These are phyloP conservation scores for Pseudogymnoascus sp. DNA, from an alignment of 2,329 filamentous ascomycete species.

Conservation along the genomic window DNA sequence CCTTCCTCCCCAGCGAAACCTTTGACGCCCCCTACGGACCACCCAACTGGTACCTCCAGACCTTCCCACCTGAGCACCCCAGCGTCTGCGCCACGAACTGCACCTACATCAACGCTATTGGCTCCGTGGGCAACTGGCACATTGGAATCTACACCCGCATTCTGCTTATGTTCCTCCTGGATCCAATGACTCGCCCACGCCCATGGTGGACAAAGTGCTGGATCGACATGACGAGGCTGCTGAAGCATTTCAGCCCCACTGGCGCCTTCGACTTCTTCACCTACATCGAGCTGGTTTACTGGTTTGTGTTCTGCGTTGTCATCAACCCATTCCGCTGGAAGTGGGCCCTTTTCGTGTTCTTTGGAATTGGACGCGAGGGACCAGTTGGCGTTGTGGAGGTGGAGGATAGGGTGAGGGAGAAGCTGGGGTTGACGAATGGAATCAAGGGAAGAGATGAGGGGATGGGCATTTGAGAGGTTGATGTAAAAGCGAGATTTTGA, in stretches of 20 bases:
- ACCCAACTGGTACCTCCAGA: constrained; percentile 84
- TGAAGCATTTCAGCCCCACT: constrained; percentile 64
- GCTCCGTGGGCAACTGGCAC: constrained; percentile 79
- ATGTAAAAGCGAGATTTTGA: not conserved
- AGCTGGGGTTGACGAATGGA: constrained; percentile 36
- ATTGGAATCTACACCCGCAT: constrained; percentile 86
- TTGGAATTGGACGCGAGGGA: constrained; percentile 60
- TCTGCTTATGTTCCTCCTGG: constrained; percentile 76
- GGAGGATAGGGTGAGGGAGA: constrained; percentile 56
- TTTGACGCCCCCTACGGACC: constrained; percentile 68
- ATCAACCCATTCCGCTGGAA: constrained; percentile 88
- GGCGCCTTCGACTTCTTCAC: constrained; percentile 86
- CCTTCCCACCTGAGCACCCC: constrained; percentile 68
- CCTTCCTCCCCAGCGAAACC: constrained; percentile 65
- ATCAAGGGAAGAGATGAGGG: constrained; percentile 16
- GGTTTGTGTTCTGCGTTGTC: constrained; percentile 71
- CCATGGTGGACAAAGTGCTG: constrained; percentile 73
- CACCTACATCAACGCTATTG: constrained; percentile 74
- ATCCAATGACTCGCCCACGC: constrained; percentile 66
- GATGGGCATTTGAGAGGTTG: not conserved
- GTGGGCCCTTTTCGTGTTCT: constrained; percentile 78
- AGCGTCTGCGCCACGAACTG: constrained; percentile 75
- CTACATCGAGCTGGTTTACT: constrained; percentile 76
- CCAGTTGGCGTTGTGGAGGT: constrained; percentile 59
- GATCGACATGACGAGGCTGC: constrained; percentile 72